Evolutionary conservation across 768 basidiomycete genomes (phyloP).

Genomic region (Baorangia bicolor): DNA sequence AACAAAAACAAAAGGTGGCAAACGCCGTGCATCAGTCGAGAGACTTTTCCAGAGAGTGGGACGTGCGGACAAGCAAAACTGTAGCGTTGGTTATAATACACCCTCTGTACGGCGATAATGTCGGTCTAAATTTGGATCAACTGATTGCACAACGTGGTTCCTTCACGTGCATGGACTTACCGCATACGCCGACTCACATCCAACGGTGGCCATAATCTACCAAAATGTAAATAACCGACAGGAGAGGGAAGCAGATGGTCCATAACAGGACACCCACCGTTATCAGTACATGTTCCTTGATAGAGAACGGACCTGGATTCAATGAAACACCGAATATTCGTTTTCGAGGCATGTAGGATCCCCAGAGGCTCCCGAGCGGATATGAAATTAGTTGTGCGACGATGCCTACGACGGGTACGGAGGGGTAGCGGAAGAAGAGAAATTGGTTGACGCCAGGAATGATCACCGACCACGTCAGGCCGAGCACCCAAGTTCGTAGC

Average conservation of each 20-base stretch:
- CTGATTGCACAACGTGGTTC: not conserved
- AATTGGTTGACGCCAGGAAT: slow-evolving; percentile 70
- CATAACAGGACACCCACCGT: slow-evolving; percentile 42
- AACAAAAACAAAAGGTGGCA: not conserved
- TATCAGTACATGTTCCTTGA: slow-evolving; percentile 74
- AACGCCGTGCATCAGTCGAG: not conserved
- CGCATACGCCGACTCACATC: slow-evolving; percentile 61
- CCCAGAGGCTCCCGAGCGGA: slow-evolving; percentile 63
- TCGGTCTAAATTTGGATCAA: slow-evolving; percentile 44
- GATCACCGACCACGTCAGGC: slow-evolving; percentile 66
- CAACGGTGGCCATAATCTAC: slow-evolving; percentile 57
- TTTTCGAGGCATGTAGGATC: slow-evolving; percentile 51
- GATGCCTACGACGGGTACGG: slow-evolving; percentile 58
- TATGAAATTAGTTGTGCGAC: slow-evolving; percentile 72
- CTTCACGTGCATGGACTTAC: slow-evolving; percentile 27
- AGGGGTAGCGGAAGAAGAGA: slow-evolving; percentile 75
- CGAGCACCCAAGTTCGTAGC: slow-evolving; percentile 70
- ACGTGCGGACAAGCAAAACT: slow-evolving; percentile 52
- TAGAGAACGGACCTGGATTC: slow-evolving; percentile 75
- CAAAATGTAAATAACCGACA: slow-evolving; percentile 25
- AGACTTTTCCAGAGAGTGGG: not conserved
- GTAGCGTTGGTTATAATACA: slow-evolving; percentile 67
- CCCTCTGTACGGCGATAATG: slow-evolving; percentile 71
- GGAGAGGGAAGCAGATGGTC: slow-evolving; percentile 28
- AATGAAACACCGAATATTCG: slow-evolving; percentile 58